Base-by-base conservation (phyloP, 129 eudicot species). In the Centrapalus pauciflorus region DNA sequence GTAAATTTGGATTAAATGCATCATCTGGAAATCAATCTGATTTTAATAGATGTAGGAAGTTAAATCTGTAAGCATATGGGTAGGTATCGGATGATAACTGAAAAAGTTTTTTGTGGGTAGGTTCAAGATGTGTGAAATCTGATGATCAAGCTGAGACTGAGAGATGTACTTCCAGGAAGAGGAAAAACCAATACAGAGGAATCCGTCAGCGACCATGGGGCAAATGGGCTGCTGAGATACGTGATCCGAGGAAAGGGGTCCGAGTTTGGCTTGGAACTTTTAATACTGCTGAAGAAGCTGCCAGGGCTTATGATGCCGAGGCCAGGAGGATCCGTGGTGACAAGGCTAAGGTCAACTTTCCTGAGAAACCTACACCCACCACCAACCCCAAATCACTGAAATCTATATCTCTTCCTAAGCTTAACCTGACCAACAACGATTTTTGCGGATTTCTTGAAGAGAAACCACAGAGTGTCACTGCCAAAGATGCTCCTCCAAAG, bases 151-250 rank as follows among this genome's bases (percentile, higher is more conserved):
- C 57, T 74, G 88, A 82, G 17, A 83, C 57, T 74, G 88, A 82
- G 17, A 83, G 81, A 52, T 63, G 87, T 40, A 69, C 81, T 14
- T 88, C 90, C 67, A 88, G 86, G 71, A 92, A 88, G 81, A 83
- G 95, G 82, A 88, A 88, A 79, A 83, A 88, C 64, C 96, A 85
- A 64, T 92, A 66, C 68, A 77, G 96, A 66, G 98, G 98, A 11
- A 92, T 91, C 71, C 82, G 98, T 23, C 98, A 91, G 48, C 95
- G 98, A 12, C 96, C 98, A 29, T 91, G 97, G 97, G 97, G 97
- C 0, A 91, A 91, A 67, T 91, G 97, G 97, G 97, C 98, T 35
- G 98, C 98, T 55, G 98, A 92, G 78, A 92, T 92, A 25, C 98
- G 98, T 38, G 98, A 92, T 64, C 98, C 98, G 0, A 78, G 82